A percentile compares a stretch with the other conserved stretches of the same genome.
Conservation (phyloP, 2,329 filamentous ascomycete genomes). For the Fonsecaea pugnacius region DNA sequence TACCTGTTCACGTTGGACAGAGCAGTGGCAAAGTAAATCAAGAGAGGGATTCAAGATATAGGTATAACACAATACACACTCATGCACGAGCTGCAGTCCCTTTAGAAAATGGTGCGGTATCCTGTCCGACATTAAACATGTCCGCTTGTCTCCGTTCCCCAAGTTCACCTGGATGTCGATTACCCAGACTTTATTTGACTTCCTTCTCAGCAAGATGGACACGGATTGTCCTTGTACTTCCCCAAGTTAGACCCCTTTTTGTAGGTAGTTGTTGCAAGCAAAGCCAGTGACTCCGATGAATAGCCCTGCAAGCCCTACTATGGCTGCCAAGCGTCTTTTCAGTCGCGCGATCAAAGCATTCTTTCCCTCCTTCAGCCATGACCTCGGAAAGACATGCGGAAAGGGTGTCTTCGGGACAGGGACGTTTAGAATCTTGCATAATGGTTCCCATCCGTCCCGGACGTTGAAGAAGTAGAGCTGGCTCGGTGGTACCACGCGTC, state of each 20-base stretch:
- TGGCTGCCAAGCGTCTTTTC: not conserved
- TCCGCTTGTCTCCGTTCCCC: no score
- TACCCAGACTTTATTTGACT: not conserved
- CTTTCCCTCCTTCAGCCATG: slow-evolving; percentile 6
- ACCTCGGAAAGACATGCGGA: slow-evolving; percentile 13
- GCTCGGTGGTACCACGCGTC: slow-evolving; percentile 3
- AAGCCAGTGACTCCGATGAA: not conserved
- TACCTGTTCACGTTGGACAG: no score
- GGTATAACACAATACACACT: no score
- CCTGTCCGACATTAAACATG: no score
- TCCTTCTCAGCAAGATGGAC: not conserved
- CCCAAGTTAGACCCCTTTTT: not conserved
- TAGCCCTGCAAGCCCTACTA: not conserved
- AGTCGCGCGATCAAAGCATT: not conserved
- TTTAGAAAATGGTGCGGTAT: no score
- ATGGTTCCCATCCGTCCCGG: slow-evolving; percentile 9
- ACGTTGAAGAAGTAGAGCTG: slow-evolving; percentile 17
- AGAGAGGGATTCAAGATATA: no score
- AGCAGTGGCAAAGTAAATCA: no score
- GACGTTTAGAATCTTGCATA: slow-evolving; percentile 13
- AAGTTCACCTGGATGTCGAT: no score
- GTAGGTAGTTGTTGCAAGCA: not conserved
- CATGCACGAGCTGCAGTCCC: no score
- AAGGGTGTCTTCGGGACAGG: slow-evolving; percentile 7
- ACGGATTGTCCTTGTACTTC: not conserved